A percentile compares a stretch with the other conserved stretches of the same genome.
Evolutionary conservation across 768 basidiomycete species (phyloP).

Genomic region (Hericium rajendrae): DNA sequence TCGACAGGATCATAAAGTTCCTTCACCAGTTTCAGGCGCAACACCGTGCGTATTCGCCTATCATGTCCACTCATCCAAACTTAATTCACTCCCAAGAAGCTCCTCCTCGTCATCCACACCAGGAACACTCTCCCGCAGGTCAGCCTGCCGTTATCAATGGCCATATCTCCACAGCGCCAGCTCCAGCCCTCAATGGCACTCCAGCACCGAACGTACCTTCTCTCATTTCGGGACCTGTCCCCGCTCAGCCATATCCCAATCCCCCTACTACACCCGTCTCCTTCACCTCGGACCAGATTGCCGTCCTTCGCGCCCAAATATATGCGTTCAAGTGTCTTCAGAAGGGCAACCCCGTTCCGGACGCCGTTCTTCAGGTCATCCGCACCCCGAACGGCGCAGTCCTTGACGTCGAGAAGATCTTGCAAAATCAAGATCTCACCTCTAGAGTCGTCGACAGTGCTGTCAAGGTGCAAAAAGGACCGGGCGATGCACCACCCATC

Average conservation of each 20-base stretch:
- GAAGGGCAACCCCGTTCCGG: conserved; percentile 58
- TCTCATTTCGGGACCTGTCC: conserved; percentile 39
- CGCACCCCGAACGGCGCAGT: conserved; percentile 52
- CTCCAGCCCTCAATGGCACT: conserved; percentile 24
- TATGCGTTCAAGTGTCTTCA: conserved; percentile 69
- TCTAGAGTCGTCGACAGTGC: conserved; percentile 65
- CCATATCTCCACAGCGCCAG: conserved; percentile 26
- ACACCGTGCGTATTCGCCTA: conserved; percentile 8
- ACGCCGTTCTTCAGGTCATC: conserved; percentile 60
- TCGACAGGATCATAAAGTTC: conserved; percentile 30
- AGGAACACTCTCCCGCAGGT: conserved; percentile 7
- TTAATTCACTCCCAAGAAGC: too few species aligned
- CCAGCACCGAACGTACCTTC: conserved; percentile 28
- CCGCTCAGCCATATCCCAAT: conserved; percentile 39
- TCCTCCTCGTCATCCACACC: conserved; percentile 7
- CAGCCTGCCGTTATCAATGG: conserved; percentile 37
- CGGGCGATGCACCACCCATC: conserved; percentile 19
- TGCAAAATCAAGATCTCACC: conserved; percentile 49
- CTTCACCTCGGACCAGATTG: conserved; percentile 69
- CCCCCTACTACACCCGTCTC: conserved; percentile 67
- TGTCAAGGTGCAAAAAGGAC: conserved; percentile 60
- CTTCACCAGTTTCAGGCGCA: conserved; percentile 31
- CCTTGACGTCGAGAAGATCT: conserved; percentile 53
- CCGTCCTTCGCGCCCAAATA: conserved; percentile 71
- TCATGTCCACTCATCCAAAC: too few species aligned